Evolutionary conservation across 2,329 filamentous ascomycete genomes (phyloP).

Genomic region (Penicillium sp.): DNA sequence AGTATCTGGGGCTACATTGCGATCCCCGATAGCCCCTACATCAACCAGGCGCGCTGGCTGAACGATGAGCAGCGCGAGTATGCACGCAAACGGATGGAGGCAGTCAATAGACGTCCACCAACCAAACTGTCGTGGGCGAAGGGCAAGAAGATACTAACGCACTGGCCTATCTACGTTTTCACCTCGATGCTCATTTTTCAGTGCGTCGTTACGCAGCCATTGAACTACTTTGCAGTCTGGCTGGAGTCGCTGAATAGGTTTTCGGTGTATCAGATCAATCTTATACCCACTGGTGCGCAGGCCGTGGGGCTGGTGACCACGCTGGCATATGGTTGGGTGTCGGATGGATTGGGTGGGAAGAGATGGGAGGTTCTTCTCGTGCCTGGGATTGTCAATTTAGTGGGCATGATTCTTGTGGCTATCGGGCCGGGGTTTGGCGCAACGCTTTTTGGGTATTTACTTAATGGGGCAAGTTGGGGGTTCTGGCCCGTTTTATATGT

Average conservation of each 20-base stretch:
- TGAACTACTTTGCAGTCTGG: slow-evolving; percentile 20
- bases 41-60: slow-evolving; percentile 21
- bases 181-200: slow-evolving; percentile 18
- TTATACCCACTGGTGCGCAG: slow-evolving; percentile 17
- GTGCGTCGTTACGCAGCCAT: slow-evolving; percentile 18
- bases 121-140: slow-evolving; percentile 16
- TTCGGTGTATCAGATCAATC: slow-evolving; percentile 20
- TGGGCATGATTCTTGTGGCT: slow-evolving; percentile 19
- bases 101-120: slow-evolving; percentile 11
- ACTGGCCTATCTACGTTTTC: slow-evolving; percentile 18
- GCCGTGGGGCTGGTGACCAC: slow-evolving; percentile 17
- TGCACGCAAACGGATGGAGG: slow-evolving; percentile 13
- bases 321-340: slow-evolving; percentile 18
- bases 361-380: slow-evolving; percentile 16
- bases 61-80: slow-evolving; percentile 3
- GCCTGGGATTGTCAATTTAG: slow-evolving; percentile 19
- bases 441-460: slow-evolving; percentile 19
- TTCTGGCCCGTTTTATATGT: slow-evolving; percentile 20
- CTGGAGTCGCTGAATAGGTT: slow-evolving; percentile 18
- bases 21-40: slow-evolving; percentile 32
- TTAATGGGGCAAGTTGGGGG: slow-evolving; percentile 21
- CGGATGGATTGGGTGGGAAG: slow-evolving; percentile 18
- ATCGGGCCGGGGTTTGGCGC: slow-evolving; percentile 19
- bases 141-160: slow-evolving; percentile 15
- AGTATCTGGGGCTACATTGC: slow-evolving; percentile 25